Conservation (phyloP, 2,329 filamentous ascomycete species). For the Thelonectria olida region DNA sequence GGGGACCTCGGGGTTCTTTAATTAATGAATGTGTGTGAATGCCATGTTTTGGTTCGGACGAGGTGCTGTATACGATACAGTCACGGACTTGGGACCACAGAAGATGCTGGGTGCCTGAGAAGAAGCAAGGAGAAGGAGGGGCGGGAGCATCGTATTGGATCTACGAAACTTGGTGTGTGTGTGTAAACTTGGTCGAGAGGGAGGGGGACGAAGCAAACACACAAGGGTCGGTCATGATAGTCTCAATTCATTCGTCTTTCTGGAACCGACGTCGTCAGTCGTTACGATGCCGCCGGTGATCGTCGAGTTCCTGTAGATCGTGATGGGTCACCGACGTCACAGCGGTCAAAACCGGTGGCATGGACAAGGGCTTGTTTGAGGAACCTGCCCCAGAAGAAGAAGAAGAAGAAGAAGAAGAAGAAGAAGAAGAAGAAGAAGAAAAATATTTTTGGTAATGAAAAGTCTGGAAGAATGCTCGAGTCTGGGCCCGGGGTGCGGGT, state of each 20-base stretch:
- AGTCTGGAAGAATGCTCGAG: too few species aligned
- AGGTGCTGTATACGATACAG: not conserved
- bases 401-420: too few species aligned
- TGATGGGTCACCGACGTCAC: conserved; percentile 23
- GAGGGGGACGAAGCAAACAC: too few species aligned
- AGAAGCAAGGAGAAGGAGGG: not conserved
- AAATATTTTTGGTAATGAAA: too few species aligned
- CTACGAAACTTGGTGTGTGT: not conserved
- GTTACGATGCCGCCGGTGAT: conserved; percentile 12
- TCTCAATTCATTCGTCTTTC: not conserved
- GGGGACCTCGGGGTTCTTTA: too few species aligned
- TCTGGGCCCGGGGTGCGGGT: not conserved
- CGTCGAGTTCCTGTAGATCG: conserved; percentile 31
- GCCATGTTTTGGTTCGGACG: not conserved
- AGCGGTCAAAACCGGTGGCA: conserved; percentile 10
- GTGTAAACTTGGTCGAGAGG: not conserved
- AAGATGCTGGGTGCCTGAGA: not conserved
- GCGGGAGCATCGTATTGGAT: not conserved
- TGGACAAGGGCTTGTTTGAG: conserved; percentile 13
- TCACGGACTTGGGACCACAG: not conserved
- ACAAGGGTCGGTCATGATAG: too few species aligned
- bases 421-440: too few species aligned
- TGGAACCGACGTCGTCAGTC: not conserved
- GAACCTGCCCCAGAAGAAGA: conserved; percentile 3
- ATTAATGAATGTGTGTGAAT: too few species aligned